Base-by-base conservation (phyloP, 768 basidiomycete species). In the Cystobasidiopsis lactophilus region DNA sequence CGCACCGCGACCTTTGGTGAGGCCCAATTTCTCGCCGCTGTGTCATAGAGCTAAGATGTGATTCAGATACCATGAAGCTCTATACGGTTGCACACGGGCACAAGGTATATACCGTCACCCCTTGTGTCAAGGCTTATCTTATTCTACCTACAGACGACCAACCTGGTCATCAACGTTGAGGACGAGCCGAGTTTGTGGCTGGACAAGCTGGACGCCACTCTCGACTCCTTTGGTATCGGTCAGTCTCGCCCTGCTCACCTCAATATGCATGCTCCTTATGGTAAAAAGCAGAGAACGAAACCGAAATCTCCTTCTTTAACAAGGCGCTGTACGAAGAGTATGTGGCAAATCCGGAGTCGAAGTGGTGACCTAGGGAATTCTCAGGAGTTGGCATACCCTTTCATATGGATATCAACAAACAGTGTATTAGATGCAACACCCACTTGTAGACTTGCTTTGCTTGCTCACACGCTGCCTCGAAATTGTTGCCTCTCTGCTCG, bases 81-180 rank as follows among this genome's bases (percentile, higher is more conserved):
- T 98, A 98, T 65, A 83, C 85, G 3, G 79, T 78, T 64, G 93
- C 91, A 2, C 91, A 96, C 63, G 88, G 89, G 11, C 75, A 85
- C 51, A 98, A 98, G 75, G 91, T 82, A 49, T 19, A 66, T 52
- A 7, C 33, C 7, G 16, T 35, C 33, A 35, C 33, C 16, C 33
- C n/a, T n/a, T n/a, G n/a, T n/a, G n/a, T n/a, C n/a, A n/a, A n/a
- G n/a, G n/a, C n/a, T n/a, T n/a, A n/a, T n/a, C n/a, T n/a, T n/a
- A 30, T 56, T 46, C 26, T 30, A 30, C 3, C 16, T 33, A 5
- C 54, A 95, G 91, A 91, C 89, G 1, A 82, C 82, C 30, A 96
- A 98, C 69, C 73, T 98, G 27, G 95, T 98, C 67, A 95, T 98
- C 64, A 98, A 98, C 66, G 74, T 96, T 53, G 86, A 93, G 62